Evolutionary conservation across 345 rosid species (phyloP), one percentile per base, ranked within the genome.

Genomic region (Pugionium cornutum): DNA sequence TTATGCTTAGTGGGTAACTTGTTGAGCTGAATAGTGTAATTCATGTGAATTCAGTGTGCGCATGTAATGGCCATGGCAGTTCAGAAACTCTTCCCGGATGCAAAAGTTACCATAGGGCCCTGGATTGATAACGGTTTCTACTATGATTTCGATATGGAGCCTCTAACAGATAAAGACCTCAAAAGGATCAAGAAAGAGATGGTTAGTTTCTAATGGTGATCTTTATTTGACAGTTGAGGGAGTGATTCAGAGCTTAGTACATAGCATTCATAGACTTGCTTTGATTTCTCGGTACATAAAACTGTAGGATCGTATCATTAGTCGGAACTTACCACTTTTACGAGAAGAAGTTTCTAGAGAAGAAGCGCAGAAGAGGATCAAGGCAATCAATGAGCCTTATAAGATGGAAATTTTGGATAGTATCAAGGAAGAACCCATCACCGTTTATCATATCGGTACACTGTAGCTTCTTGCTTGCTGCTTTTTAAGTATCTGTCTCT

Each of bases 51-150:
- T 32, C 81, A 94, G 99, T 85, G 96, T 79, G 96, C 99, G 0
- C 99, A 94, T 81, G 96, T 94, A 54, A 89, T 94, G 99, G 99
- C 96, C 11, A 94, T 89, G 99, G 96, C 99, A 35, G 97, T 89
- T 77, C 99, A 94, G 68, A 94, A 76, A 84, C 82, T 94, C 52
- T 86, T 68, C 75, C 95, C 97, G 1, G 81, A 86, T 67, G 97
- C 96, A 4, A 94, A 94, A 83, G 99, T 94, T 51, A 88, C 98
- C 0, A 85, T 94, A 66, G 99, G 99, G 28, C 97, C 99, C 0
- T 94, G 99, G 99, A 89, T 94, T 45, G 97, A 89, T 11, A 89
- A 83, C 18, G 97, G 99, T 34, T 89, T 94, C 68, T 94, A 89
- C 53, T 89, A 94, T 33, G 97, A 94, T 77, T 94, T 94, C 44